Evolutionary conservation across 225 moss, liverwort and hornwort species (phyloP), one percentile per base, ranked within the genome.

Genomic region (Bryum argenteum): DNA sequence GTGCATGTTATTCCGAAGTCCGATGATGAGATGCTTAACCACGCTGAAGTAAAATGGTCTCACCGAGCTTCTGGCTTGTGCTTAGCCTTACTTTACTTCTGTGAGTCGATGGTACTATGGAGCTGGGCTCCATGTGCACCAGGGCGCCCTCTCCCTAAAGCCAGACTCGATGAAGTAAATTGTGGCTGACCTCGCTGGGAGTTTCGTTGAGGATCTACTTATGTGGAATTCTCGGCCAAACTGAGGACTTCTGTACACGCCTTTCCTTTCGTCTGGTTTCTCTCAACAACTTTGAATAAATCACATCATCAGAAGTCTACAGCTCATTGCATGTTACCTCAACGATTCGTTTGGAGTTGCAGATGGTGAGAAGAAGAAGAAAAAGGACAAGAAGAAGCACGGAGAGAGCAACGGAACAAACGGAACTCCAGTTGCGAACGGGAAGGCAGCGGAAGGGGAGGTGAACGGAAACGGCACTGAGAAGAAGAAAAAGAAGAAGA

Each of bases 191-290:
- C 33, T 63, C 0, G 62, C 37, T 12, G 48, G 65, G 42, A 58
- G 67, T 62, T 20, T 67, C 43, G 48, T 83, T 83, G 83, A 83
- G 81, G 87, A 83, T 76, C 83, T 75, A 78, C 71, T 80, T 22
- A 71, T 87, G 83, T 83, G 87, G 87, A 83, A 83, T 70, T 81
- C 83, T 87, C 83, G 87, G 83, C 87, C 87, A 83, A 81, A 83
- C 81, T 87, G 87, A 87, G 87, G 87, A 83, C 80, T 73, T 23
- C 0, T 54, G 23, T 11, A 0, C 1, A 50, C 7, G 33, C 7
- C 33, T 33, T 33, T 33, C 33, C 33, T 33, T 33, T 33, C n/a
- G 3, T 33, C 33, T 4, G 33, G 7, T 33, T 33, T 33, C 5
- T 6, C 33, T 33, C n/a, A n/a, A n/a, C n/a, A n/a, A n/a, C n/a